Percentiles rank a stretch among this genome's conserved stretches.
Conservation (phyloP, 306 rosid genomes). For the Glycyrrhiza uralensis region DNA sequence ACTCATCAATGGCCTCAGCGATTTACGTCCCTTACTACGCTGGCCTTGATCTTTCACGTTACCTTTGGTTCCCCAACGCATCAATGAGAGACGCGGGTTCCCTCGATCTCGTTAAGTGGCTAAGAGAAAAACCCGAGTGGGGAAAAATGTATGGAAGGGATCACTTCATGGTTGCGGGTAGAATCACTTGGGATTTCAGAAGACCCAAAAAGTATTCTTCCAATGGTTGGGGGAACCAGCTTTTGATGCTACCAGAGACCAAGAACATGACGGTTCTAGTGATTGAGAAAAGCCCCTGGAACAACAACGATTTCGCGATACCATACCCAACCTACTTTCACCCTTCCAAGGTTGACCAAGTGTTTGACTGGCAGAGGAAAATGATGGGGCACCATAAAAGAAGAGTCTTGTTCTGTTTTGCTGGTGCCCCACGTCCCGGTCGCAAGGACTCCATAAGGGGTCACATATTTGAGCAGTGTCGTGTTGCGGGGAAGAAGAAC, state of each 20-base stretch:
- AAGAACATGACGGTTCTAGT: constrained; percentile 62
- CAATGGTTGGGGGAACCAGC: constrained; percentile 53
- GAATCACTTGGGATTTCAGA: constrained; percentile 82
- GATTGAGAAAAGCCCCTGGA: constrained; percentile 68
- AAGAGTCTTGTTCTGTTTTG: constrained; percentile 46
- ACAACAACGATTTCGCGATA: constrained; percentile 53
- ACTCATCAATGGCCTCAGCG: constrained; percentile 54
- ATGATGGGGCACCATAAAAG: constrained; percentile 35
- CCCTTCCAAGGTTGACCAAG: constrained; percentile 35
- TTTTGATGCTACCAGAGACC: constrained; percentile 55
- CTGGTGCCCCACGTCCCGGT: constrained; percentile 61
- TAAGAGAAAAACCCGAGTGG: constrained; percentile 51
- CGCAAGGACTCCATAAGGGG: constrained; percentile 42
- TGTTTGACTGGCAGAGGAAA: constrained; percentile 42
- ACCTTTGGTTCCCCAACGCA: constrained; percentile 43
- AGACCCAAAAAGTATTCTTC: constrained; percentile 39
- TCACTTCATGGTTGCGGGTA: constrained; percentile 59
- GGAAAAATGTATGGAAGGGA: constrained; percentile 58
- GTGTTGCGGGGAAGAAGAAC: constrained; percentile 1
- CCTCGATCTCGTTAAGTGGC: constrained; percentile 39
- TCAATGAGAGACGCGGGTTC: constrained; percentile 48
- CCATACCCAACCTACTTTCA: constrained; percentile 66
- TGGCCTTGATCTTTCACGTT: constrained; percentile 60
- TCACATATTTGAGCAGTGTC: constrained; percentile 47
- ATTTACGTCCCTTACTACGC: constrained; percentile 68